Evolutionary conservation across 352 stramenopile genomes (phyloP).

Genomic region (Globisporangium viniferum): DNA sequence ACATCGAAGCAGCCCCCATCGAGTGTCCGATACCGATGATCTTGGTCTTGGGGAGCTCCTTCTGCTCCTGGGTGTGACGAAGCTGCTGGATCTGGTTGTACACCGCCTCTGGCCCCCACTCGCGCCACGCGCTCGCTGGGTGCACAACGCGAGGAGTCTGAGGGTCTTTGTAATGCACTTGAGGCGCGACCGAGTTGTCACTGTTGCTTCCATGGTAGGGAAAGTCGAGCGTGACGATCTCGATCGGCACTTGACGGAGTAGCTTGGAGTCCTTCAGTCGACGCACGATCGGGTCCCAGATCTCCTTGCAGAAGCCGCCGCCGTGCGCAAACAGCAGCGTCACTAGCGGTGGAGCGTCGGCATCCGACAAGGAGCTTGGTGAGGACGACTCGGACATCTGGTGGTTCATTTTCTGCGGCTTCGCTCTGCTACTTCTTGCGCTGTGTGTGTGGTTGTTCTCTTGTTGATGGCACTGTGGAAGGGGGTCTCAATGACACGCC

Average conservation of each 20-base stretch:
- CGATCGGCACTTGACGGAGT: conserved; percentile 17
- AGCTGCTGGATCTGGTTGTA: conserved; percentile 23
- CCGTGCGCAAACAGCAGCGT: conserved; percentile 53
- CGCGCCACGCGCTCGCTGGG: conserved; percentile 14
- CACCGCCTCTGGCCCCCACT: conserved; percentile 16
- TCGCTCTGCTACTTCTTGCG: too few relatives aligned
- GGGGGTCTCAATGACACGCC: background rate
- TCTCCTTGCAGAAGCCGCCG: conserved; percentile 40
- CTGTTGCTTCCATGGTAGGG: conserved; percentile 42
- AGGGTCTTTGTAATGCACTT: conserved; percentile 5
- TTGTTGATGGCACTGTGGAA: too few relatives aligned
- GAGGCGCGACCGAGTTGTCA: conserved; percentile 28
- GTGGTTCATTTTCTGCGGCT: too few relatives aligned
- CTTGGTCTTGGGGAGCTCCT: conserved; percentile 8
- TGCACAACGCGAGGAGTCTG: conserved; percentile 33
- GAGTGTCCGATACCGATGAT: conserved; percentile 54
- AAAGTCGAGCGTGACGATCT: conserved; percentile 41
- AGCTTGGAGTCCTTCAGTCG: conserved; percentile 28
- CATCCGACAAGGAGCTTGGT: too few relatives aligned
- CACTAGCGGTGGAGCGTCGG: background rate
- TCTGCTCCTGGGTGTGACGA: background rate
- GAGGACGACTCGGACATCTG: too few relatives aligned
- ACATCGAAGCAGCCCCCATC: conserved; percentile 40
- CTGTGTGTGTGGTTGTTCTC: too few relatives aligned
- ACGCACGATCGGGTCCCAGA: conserved; percentile 45